Base-by-base conservation (phyloP, 805 yeast genomes). In the Saccharomyces jurei region DNA sequence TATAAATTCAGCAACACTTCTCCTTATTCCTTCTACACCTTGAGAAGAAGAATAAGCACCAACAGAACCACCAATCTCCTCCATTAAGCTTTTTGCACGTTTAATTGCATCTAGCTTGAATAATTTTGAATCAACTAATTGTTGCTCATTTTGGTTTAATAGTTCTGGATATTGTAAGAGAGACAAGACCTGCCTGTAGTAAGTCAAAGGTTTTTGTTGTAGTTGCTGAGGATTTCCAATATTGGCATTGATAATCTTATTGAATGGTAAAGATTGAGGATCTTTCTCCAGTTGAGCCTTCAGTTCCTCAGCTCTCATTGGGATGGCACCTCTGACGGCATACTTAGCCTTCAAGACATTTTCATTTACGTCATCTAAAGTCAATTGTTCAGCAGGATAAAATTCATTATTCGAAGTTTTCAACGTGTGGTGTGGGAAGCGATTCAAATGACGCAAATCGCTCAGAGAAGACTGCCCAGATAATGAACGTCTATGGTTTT, bases 181-280 rank as follows among this genome's bases (percentile, higher is more conserved):
- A 0, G 97, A 81, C 56, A 92, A 74, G 3, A 91, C 96, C 68
- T 91, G 96, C 63, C 99, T 81, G 72, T 89, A 91, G 76, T 94
- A 94, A n/a, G 96, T 88, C 63, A 94, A 77, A 0, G 99, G 99
- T 64, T 84, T 80, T 71, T 94, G 99, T 62, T 89, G 92, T 67
- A 94, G 77, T 69, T 92, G 98, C 72, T 94, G 99, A 1, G 99
- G 99, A 69, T 94, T 94, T 30, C 99, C 99, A 58, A 94, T 94
- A 69, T 94, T 94, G 59, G 97, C 94, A 64, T 82, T 84, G 67
- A 95, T 86, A 63, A 94, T 87, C 56, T 80, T 74, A 47, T 79
- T 72, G 67, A 90, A 94, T 0, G 96, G 96, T 59, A 89, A 74
- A 4, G 87, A 81, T 21, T 75, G 76, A 27, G 87, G 84, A 44